These are phyloP conservation scores for Jackrogersella multiformis DNA, from an alignment of 495 filamentous ascomycete genomes.

Conservation along the genomic window DNA sequence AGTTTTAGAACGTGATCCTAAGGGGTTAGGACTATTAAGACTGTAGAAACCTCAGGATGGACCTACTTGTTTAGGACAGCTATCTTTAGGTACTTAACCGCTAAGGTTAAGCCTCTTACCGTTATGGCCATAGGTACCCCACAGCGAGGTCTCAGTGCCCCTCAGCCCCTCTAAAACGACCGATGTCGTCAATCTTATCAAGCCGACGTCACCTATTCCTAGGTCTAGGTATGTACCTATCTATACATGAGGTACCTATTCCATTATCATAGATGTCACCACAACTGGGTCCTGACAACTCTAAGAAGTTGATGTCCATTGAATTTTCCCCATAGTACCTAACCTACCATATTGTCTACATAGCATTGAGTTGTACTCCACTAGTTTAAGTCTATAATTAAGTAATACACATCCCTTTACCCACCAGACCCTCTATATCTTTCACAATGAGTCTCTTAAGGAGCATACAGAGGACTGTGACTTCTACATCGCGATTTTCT, in stretches of 20 bases:
- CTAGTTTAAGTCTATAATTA: constrained; percentile 5
- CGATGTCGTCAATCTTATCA: constrained; percentile 40
- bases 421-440: neutral
- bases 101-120: constrained; percentile 7
- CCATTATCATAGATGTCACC: constrained; percentile 8
- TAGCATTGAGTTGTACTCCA: neutral
- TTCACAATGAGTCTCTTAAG: constrained; percentile 36
- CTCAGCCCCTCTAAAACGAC: constrained; percentile 30
- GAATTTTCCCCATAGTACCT: no score
- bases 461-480: constrained; percentile 48
- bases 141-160: constrained; percentile 18
- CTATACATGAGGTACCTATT: no score
- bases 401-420: neutral
- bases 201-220: constrained; percentile 31
- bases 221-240: constrained; percentile 1
- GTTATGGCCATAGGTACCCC: constrained; percentile 17
- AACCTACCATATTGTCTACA: no score
- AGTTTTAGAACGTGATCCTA: neutral
- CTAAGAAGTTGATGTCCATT: no score
- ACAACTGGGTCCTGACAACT: constrained; percentile 1
- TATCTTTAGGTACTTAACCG: neutral
- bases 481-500: constrained; percentile 44
- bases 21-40: neutral
- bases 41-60: constrained; percentile 1
- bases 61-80: constrained; percentile 21